Conservation (phyloP, 1,284 basidiomycete genomes). For the Apiotrichum gracile region DNA sequence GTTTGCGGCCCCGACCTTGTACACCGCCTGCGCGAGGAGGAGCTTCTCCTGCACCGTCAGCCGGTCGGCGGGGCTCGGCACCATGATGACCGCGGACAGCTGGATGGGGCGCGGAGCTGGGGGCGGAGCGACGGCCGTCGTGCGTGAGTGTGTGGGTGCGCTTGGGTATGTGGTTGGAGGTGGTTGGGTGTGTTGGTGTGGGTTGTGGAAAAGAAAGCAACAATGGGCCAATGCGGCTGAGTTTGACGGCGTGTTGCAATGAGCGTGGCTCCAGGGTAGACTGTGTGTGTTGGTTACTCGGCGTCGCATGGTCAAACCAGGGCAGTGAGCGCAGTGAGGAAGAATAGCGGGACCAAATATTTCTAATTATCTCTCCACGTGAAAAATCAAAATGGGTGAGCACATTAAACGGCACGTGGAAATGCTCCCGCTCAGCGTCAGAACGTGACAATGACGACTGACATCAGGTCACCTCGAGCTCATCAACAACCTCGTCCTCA, state of each 20-base stretch:
- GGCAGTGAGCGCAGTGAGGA: too few species aligned
- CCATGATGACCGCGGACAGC: slow-evolving; percentile 4
- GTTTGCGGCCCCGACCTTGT: slow-evolving; percentile 69
- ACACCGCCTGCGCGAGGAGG: slow-evolving; percentile 74
- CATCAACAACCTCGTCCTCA: background rate
- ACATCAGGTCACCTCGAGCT: background rate
- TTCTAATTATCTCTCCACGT: too few species aligned
- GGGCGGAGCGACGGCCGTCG: too few species aligned
- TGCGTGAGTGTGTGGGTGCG: background rate
- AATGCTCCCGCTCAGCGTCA: background rate
- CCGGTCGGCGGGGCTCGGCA: slow-evolving; percentile 14
- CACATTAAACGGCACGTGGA: background rate
- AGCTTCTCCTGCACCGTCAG: slow-evolving; percentile 51
- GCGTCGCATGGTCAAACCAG: too few species aligned
- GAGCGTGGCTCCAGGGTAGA: too few species aligned
- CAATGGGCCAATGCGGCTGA: too few species aligned
- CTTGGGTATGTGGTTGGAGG: background rate
- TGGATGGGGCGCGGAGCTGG: background rate
- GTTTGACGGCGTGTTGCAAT: too few species aligned
- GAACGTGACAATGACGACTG: background rate
- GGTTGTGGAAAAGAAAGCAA: too few species aligned
- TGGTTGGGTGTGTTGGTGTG: too few species aligned
- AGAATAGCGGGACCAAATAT: background rate
- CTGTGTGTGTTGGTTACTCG: too few species aligned
- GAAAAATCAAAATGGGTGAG: too few species aligned